These are phyloP conservation scores for Thraustochytrium striatum DNA, from an alignment of 352 stramenopile species.

Conservation along the genomic window DNA sequence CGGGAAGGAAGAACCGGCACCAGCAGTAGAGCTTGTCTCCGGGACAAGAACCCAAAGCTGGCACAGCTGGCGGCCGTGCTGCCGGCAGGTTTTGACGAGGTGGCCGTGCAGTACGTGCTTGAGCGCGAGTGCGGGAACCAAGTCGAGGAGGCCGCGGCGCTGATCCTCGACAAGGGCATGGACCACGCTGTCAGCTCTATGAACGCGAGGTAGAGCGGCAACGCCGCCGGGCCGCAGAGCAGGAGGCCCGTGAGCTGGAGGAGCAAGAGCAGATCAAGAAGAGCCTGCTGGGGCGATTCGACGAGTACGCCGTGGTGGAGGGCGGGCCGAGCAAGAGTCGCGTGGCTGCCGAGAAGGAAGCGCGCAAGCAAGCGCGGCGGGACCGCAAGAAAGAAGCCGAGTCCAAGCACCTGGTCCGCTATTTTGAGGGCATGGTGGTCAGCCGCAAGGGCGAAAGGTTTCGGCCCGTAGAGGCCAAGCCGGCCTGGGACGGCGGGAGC, in stretches of 20 bases:
- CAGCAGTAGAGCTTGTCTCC: not conserved
- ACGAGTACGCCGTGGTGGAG: not conserved
- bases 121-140: not conserved
- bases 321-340: not conserved
- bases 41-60: not conserved
- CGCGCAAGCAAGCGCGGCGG: constrained; percentile 5
- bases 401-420: not conserved
- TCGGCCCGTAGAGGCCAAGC: constrained; percentile 22
- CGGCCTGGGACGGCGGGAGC: constrained; percentile 49
- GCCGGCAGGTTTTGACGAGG: not conserved
- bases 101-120: not conserved
- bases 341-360: not conserved
- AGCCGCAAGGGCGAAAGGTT: constrained; percentile 45
- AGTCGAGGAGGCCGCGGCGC: not conserved
- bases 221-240: not conserved
- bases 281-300: constrained; percentile 27
- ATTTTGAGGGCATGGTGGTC: constrained; percentile 44
- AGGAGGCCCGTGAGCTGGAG: not conserved
- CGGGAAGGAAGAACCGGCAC: not conserved
- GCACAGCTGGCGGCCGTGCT: not conserved
- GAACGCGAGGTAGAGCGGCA: not conserved
- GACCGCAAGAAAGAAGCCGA: not conserved
- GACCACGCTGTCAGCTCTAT: not conserved
- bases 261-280: constrained; percentile 15
- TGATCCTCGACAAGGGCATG: constrained; percentile 17